phyloP scores from a whole-genome alignment of 805 yeast genomes.

The Candida sphagnicola region DNA sequence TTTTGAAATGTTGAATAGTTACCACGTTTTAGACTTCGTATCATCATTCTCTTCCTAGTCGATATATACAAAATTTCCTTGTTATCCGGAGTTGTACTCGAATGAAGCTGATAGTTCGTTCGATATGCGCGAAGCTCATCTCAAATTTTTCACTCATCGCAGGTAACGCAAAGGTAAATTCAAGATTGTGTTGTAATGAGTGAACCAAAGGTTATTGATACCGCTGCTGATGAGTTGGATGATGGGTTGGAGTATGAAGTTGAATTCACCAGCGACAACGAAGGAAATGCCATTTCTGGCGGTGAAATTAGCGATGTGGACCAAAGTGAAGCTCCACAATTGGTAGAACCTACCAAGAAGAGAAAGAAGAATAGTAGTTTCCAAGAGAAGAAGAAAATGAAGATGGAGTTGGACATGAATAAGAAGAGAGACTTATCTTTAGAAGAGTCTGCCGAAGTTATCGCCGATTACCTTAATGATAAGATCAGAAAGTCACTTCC shows the following conservation, averaged over 20 bases:
- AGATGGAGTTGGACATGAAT: slow-evolving; percentile 60
- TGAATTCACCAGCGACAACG: slow-evolving; percentile 34
- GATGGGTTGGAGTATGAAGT: slow-evolving; percentile 69
- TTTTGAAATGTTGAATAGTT: not conserved
- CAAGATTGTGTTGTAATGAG: not conserved
- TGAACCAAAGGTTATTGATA: not conserved
- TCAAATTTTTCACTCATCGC: not conserved
- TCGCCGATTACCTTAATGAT: slow-evolving; percentile 65
- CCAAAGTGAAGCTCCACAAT: no score
- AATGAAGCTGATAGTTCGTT: no score
- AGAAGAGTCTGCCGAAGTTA: slow-evolving; percentile 48
- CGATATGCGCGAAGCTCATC: no score
- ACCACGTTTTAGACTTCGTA: not conserved
- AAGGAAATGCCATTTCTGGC: slow-evolving; percentile 25
- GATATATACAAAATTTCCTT: no score
- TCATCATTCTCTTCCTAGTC: no score
- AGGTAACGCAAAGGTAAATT: no score
- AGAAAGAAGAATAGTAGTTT: slow-evolving; percentile 37
- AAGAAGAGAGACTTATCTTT: slow-evolving; percentile 54
- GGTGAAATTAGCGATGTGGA: slow-evolving; percentile 24
- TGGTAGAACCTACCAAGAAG: slow-evolving; percentile 10
- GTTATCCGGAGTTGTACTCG: no score
- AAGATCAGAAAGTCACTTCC: slow-evolving; percentile 57
- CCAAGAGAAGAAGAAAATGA: slow-evolving; percentile 61
- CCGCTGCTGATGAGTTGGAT: slow-evolving; percentile 67